Percentiles rank a stretch among this genome's conserved stretches.
Evolutionary conservation across 805 yeast species (phyloP).

Genomic region (Schwanniomyces vanrijiae): DNA sequence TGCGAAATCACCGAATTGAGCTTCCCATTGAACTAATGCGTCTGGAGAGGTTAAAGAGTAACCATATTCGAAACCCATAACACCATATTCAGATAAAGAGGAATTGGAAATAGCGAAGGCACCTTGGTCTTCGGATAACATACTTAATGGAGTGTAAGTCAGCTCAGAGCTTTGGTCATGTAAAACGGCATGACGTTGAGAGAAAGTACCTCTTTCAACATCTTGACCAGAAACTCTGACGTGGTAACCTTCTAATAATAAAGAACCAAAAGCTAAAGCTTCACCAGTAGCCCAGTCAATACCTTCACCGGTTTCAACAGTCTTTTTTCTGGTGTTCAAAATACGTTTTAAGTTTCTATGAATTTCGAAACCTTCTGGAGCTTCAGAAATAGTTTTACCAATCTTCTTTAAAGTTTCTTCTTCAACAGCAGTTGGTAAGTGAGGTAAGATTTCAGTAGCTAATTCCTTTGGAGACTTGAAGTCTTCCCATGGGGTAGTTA

Average conservation of each 20-base stretch:
- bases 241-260: slow-evolving; percentile 89
- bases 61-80: slow-evolving; percentile 98
- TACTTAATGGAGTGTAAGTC: slow-evolving; percentile 81
- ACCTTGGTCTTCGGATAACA: slow-evolving; percentile 78
- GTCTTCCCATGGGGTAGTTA: slow-evolving; percentile 98
- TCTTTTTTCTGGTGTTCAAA: slow-evolving; percentile 79
- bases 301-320: slow-evolving; percentile 85
- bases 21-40: slow-evolving; percentile 97
- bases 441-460: slow-evolving; percentile 93
- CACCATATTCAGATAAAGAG: slow-evolving; percentile 97
- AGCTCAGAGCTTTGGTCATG: slow-evolving; percentile 91
- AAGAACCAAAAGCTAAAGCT: slow-evolving; percentile 94
- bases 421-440: slow-evolving; percentile 89
- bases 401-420: slow-evolving; percentile 70
- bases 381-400: slow-evolving; percentile 75
- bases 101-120: slow-evolving; percentile 89
- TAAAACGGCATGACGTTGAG: slow-evolving; percentile 97
- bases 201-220: slow-evolving; percentile 99
- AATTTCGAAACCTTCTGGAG: slow-evolving; percentile 85
- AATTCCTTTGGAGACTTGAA: slow-evolving; percentile 97
- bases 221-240: slow-evolving; percentile 99
- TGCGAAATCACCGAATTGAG: slow-evolving; percentile 99
- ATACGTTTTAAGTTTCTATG: slow-evolving; percentile 97
- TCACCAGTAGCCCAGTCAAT: slow-evolving; percentile 99
- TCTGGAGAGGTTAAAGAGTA: slow-evolving; percentile 97